Conservation (phyloP, 2,329 filamentous ascomycete genomes). For the Elsinoe fawcettii region DNA sequence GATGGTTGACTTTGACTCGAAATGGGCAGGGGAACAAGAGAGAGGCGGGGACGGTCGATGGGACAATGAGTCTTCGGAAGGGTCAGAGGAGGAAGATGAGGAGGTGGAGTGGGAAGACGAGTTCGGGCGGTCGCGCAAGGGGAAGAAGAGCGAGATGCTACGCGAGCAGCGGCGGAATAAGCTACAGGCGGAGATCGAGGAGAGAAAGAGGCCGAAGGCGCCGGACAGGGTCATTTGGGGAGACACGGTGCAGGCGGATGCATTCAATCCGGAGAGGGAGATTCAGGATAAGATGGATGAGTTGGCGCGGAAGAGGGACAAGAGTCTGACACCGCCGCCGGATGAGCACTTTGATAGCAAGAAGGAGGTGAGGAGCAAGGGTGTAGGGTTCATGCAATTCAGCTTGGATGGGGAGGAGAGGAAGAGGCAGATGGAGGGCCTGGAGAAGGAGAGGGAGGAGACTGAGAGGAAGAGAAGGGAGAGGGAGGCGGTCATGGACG, state of each 20-base stretch:
- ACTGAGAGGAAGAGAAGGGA: conserved; percentile 58
- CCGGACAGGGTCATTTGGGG: conserved; percentile 73
- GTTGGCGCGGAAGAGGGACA: conserved; percentile 69
- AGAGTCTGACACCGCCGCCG: conserved; percentile 69
- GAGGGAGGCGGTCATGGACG: conserved; percentile 50
- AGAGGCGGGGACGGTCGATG: conserved; percentile 35
- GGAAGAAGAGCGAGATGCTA: conserved; percentile 61
- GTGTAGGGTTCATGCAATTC: conserved; percentile 88
- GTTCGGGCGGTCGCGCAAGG: conserved; percentile 73
- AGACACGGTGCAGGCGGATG: conserved; percentile 72
- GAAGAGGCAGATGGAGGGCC: conserved; percentile 65
- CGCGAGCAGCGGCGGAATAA: conserved; percentile 54
- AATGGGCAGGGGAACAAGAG: conserved; percentile 60
- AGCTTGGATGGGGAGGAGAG: conserved; percentile 62
- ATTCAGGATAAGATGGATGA: conserved; percentile 64
- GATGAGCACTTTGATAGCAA: conserved; percentile 79
- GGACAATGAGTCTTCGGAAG: conserved; percentile 32
- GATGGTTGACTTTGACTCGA: conserved; percentile 88
- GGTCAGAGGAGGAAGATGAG: conserved; percentile 46
- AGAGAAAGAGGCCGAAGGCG: conserved; percentile 51
- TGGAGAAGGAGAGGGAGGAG: conserved; percentile 58
- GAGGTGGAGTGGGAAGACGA: conserved; percentile 86
- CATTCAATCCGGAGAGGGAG: conserved; percentile 68
- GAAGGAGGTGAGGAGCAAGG: conserved; percentile 76
- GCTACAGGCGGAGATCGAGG: conserved; percentile 48